Evolutionary conservation across 2,329 filamentous ascomycete species (phyloP).

Genomic region (Dendryphion nanum): DNA sequence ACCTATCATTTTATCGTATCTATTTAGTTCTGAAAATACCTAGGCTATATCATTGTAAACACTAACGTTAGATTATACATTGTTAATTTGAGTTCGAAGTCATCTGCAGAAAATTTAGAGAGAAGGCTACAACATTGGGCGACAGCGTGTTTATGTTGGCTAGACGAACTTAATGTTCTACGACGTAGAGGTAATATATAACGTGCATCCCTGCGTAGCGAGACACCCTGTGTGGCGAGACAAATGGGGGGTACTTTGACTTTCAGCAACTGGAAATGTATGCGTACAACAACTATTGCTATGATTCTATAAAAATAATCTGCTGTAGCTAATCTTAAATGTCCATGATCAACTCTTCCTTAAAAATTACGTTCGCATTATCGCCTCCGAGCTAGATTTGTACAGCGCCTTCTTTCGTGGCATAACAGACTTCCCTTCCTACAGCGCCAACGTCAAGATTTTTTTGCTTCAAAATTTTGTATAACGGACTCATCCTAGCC

Average conservation of each 20-base stretch:
- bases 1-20: no score
- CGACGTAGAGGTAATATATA: no score
- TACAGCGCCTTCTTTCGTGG: conserved; percentile 2
- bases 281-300: conserved; percentile 1
- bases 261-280: conserved; percentile 2
- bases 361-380: conserved; percentile 2
- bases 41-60: no score
- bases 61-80: no score
- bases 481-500: conserved; percentile 8
- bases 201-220: conserved; percentile 4
- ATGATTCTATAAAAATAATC: conserved; percentile 5
- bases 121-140: no score
- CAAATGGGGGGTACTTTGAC: conserved; percentile 4
- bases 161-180: no score
- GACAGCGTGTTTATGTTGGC: no score
- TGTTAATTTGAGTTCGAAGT: no score
- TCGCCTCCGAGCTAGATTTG: conserved; percentile 1
- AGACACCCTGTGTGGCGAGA: conserved; percentile 1
- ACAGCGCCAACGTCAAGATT: conserved; percentile 2
- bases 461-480: conserved; percentile 4
- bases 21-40: no score
- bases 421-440: conserved; percentile 3
- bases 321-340: conserved; percentile 8
- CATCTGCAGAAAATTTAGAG: no score
- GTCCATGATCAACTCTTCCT: conserved; percentile 2